Evolutionary conservation across 805 yeast genomes (phyloP).

Genomic region (Kodamaea hsintzibuensis): DNA sequence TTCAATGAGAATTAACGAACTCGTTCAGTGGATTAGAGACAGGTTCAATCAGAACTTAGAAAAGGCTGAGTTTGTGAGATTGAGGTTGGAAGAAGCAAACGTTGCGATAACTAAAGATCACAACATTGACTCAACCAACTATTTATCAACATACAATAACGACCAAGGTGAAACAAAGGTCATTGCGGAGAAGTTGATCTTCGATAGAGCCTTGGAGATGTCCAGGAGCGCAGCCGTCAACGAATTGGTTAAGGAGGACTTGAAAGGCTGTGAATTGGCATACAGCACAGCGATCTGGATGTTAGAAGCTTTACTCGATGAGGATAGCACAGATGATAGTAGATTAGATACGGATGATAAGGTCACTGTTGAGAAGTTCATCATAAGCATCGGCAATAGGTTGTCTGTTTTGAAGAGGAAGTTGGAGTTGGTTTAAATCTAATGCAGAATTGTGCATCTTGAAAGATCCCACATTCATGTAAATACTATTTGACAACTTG

Average conservation of each 20-base stretch:
- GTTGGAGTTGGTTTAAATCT: constrained; percentile 25
- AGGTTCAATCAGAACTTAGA: constrained; percentile 86
- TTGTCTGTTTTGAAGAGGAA: constrained; percentile 69
- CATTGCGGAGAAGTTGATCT: constrained; percentile 80
- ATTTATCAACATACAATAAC: constrained; percentile 8
- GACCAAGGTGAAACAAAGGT: constrained; percentile 23
- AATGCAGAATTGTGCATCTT: neutral
- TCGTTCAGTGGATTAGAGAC: constrained; percentile 91
- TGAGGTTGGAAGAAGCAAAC: constrained; percentile 54
- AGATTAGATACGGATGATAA: constrained; percentile 71
- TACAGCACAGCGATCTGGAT: constrained; percentile 95
- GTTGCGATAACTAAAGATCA: constrained; percentile 27
- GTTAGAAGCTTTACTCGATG: constrained; percentile 81
- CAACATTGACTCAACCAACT: neutral
- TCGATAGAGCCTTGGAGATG: constrained; percentile 92
- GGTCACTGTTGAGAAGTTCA: constrained; percentile 75
- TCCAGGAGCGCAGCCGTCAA: constrained; percentile 88
- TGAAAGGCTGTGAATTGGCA: constrained; percentile 78
- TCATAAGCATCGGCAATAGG: constrained; percentile 79
- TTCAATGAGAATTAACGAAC: constrained; percentile 52
- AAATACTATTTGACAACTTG: neutral
- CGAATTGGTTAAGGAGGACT: constrained; percentile 74
- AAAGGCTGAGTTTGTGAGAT: constrained; percentile 77
- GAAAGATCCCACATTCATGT: neutral
- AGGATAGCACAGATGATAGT: constrained; percentile 32